phyloP scores from a whole-genome alignment of 257 asterid genomes.

The Solanum piurae region DNA sequence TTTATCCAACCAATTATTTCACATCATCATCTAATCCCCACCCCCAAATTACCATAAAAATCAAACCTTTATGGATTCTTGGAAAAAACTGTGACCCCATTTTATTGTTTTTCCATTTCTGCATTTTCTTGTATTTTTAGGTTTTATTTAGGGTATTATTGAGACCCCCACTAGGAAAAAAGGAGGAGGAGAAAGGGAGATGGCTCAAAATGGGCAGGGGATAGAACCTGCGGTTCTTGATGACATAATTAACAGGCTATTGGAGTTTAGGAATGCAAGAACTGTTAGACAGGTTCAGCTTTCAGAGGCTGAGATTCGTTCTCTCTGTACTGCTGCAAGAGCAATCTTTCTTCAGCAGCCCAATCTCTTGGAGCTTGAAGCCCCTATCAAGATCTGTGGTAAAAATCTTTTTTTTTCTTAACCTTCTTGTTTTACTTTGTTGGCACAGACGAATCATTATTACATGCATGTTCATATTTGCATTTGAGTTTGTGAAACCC shows the following conservation, averaged over 20 bases:
- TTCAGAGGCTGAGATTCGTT: constrained; percentile 71
- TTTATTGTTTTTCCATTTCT: not conserved
- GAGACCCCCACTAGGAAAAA: not conserved
- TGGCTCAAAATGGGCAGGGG: constrained; percentile 60
- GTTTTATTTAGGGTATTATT: not conserved
- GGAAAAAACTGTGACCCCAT: not conserved
- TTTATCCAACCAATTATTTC: not conserved
- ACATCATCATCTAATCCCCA: not conserved
- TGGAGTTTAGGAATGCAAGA: constrained; percentile 61
- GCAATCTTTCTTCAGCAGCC: constrained; percentile 73
- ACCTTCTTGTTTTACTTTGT: not conserved
- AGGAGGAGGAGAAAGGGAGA: not conserved
- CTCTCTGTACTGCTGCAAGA: constrained; percentile 50
- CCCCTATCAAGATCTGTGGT: constrained; percentile 89
- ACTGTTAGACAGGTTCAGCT: constrained; percentile 75
- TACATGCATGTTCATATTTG: not conserved
- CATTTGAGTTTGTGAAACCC: not conserved
- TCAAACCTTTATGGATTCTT: not conserved
- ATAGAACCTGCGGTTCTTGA: constrained; percentile 57
- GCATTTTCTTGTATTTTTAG: not conserved
- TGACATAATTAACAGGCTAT: constrained; percentile 55
- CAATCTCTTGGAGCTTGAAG: constrained; percentile 82
- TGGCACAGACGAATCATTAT: not conserved
- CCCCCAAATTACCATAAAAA: not conserved
- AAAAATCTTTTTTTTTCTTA: not conserved